Evolutionary conservation across 441 rosid species (phyloP).

Genomic region (Euphorbia schlechtendalii): DNA sequence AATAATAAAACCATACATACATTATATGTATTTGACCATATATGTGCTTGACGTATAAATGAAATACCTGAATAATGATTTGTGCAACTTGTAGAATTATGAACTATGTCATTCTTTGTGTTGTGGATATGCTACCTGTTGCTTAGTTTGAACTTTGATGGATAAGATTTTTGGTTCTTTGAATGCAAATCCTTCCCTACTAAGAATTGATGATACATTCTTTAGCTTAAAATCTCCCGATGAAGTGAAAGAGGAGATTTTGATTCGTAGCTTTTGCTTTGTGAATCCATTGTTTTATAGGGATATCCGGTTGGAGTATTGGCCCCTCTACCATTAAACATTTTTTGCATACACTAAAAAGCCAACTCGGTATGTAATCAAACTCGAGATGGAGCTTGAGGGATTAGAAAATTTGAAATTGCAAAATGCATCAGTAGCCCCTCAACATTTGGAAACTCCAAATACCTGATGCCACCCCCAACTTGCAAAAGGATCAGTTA

Average conservation of each 20-base stretch:
- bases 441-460: neutral
- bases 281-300: neutral
- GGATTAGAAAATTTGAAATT: neutral
- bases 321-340: neutral
- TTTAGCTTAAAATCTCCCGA: neutral
- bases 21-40: neutral
- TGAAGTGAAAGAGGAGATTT: neutral
- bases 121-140: neutral
- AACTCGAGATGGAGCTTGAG: neutral
- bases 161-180: neutral
- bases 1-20: slow-evolving; percentile 8
- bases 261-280: neutral
- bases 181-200: neutral
- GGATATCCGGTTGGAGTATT: neutral
- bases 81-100: neutral
- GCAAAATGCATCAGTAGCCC: no score
- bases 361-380: neutral
- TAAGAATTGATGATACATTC: neutral
- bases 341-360: neutral
- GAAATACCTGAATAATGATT: neutral
- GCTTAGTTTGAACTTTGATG: neutral
- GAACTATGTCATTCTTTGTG: neutral
- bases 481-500: no score
- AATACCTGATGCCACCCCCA: no score
- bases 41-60: neutral